These are phyloP conservation scores for Coniochaeta ligniaria DNA, from an alignment of 2,329 filamentous ascomycete genomes.

Conservation along the genomic window DNA sequence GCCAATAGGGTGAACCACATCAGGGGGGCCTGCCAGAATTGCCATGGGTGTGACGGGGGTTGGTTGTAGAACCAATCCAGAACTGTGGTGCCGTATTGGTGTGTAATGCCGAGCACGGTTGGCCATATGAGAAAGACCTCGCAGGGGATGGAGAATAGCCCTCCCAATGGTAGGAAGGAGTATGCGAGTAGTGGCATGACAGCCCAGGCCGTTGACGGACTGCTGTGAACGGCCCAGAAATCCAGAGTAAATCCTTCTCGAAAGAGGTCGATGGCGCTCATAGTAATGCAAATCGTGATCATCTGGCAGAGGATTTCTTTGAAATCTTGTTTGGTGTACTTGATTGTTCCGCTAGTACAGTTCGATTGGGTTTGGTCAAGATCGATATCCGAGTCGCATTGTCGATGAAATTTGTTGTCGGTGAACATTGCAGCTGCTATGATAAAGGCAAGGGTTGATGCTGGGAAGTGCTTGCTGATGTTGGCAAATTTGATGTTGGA, in stretches of 20 bases:
- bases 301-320: neutral
- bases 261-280: neutral
- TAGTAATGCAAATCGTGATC: neutral
- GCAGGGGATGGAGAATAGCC: neutral
- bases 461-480: neutral
- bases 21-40: neutral
- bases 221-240: neutral
- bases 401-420: neutral
- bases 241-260: neutral
- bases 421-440: slow-evolving; percentile 2
- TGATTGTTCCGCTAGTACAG: neutral
- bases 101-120: neutral
- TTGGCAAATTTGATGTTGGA: neutral
- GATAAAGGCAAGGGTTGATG: neutral
- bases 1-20: too few relatives aligned
- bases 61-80: neutral
- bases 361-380: neutral
- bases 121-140: neutral
- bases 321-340: neutral
- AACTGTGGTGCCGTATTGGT: neutral
- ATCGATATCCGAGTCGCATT: neutral
- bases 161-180: neutral
- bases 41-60: neutral
- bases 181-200: neutral
- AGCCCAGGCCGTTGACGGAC: slow-evolving; percentile 2